Conservation (phyloP, 192 early-diverging fungal species). For the Borealophlyctis nickersoniae region DNA sequence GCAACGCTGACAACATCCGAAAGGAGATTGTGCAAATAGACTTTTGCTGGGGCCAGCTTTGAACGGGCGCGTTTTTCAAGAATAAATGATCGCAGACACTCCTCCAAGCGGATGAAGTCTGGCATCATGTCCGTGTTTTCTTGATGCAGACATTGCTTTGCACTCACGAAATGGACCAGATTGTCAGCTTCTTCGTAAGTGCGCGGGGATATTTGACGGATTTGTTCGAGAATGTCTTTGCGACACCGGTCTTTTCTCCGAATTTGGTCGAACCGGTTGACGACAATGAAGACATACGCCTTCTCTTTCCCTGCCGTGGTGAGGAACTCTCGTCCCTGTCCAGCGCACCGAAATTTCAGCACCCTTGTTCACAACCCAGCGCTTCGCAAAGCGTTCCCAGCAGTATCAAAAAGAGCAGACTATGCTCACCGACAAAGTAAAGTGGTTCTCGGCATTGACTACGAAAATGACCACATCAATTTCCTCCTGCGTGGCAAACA, state of each 20-base stretch:
- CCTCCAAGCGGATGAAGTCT: slow-evolving; percentile 81
- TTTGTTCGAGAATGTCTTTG: slow-evolving; percentile 93
- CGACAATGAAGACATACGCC: slow-evolving; percentile 97
- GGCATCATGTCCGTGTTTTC: slow-evolving; percentile 24
- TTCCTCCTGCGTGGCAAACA: slow-evolving; percentile 97
- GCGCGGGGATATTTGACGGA: slow-evolving; percentile 86
- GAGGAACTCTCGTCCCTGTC: slow-evolving; percentile 92
- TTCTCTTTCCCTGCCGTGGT: slow-evolving; percentile 97
- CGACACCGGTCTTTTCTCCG: slow-evolving; percentile 91
- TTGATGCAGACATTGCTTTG: slow-evolving; percentile 43
- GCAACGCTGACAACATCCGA: slow-evolving; percentile 73
- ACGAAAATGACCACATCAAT: slow-evolving; percentile 99
- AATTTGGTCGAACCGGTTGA: slow-evolving; percentile 96
- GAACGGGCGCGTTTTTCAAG: slow-evolving; percentile 92
- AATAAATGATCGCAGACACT: slow-evolving; percentile 83
- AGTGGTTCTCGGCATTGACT: slow-evolving; percentile 98
- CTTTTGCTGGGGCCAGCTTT: slow-evolving; percentile 91
- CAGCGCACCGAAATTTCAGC: too few relatives aligned
- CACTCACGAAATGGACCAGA: slow-evolving; percentile 96
- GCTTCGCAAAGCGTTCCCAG: too few relatives aligned
- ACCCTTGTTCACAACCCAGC: too few relatives aligned
- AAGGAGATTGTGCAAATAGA: slow-evolving; percentile 84
- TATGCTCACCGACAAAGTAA: slow-evolving; percentile 86
- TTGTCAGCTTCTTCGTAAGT: slow-evolving; percentile 87
- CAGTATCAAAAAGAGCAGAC: too few relatives aligned